Evolutionary conservation across 2,329 filamentous ascomycete species (phyloP).

Genomic region (Talaromyces funiculosus): DNA sequence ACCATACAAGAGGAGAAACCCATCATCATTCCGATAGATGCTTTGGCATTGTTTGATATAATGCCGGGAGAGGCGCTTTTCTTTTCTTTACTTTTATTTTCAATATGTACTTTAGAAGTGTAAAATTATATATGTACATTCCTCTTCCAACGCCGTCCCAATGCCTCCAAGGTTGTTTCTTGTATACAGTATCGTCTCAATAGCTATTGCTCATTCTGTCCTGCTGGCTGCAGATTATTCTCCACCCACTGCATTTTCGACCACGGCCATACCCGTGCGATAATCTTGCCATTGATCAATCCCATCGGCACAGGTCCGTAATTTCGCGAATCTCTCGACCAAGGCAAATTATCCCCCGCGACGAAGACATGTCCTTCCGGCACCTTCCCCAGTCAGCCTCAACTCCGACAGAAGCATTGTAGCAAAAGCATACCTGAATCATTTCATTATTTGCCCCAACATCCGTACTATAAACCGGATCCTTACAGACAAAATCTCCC

Average conservation of each 20-base stretch:
- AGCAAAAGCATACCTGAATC: conserved; percentile 44
- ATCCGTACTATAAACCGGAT: conserved; percentile 32
- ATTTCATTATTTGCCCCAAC: conserved; percentile 33
- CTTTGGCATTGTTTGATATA: not conserved
- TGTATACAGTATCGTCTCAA: not conserved
- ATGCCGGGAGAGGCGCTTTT: conserved; percentile 8
- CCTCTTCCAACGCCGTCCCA: conserved; percentile 13
- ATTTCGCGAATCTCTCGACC: conserved; percentile 77
- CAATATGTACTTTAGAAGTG: conserved; percentile 38
- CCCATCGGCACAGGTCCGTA: conserved; percentile 84
- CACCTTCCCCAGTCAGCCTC: conserved; percentile 51
- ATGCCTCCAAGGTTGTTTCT: conserved; percentile 2
- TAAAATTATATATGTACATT: conserved; percentile 37
- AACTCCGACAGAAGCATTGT: not conserved
- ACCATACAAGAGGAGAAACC: conserved; percentile 58
- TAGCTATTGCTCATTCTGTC: not conserved
- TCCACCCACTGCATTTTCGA: conserved; percentile 32
- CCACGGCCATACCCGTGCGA: conserved; percentile 46
- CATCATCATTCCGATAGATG: conserved; percentile 39
- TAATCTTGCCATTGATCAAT: conserved; percentile 75
- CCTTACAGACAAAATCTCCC: conserved; percentile 50
- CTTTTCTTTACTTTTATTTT: conserved; percentile 19
- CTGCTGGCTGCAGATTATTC: conserved; percentile 31
- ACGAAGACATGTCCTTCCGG: conserved; percentile 90
- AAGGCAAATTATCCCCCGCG: conserved; percentile 77